These are phyloP conservation scores for Pinus taeda DNA, from an alignment of 75 land plant species.

Conservation along the genomic window DNA sequence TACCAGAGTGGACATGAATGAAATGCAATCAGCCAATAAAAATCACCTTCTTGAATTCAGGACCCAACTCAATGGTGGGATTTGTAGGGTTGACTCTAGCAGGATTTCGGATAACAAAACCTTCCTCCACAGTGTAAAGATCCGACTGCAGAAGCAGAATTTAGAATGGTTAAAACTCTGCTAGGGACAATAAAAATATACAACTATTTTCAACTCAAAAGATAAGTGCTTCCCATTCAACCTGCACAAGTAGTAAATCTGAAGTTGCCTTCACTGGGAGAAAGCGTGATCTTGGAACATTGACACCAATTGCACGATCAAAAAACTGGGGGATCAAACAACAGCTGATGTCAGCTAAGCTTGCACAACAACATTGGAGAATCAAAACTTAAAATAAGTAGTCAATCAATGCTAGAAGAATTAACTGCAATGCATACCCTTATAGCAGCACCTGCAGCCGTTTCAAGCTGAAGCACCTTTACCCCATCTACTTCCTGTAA, in stretches of 20 bases:
- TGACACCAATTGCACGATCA: constrained; percentile 90
- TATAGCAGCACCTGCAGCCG: constrained; percentile 88
- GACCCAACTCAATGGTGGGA: constrained; percentile 85
- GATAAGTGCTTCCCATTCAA: constrained; percentile 7
- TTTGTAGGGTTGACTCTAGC: constrained; percentile 79
- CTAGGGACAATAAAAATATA: neutral
- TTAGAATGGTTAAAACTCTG: neutral
- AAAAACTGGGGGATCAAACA: constrained; percentile 65
- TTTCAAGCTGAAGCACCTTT: constrained; percentile 87
- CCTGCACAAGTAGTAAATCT: constrained; percentile 97
- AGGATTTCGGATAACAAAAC: constrained; percentile 70
- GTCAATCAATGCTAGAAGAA: neutral
- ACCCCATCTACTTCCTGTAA: constrained; percentile 74
- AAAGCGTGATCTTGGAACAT: constrained; percentile 93
- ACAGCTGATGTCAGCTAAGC: neutral
- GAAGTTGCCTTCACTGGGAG: constrained; percentile 98
- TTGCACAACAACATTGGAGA: neutral
- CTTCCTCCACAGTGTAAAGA: constrained; percentile 87
- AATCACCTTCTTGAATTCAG: constrained; percentile 93
- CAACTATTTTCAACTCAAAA: neutral
- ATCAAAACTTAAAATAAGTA: constrained; percentile 4
- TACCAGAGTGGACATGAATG: neutral
- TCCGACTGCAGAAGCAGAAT: constrained; percentile 62
- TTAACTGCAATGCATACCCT: constrained; percentile 30
- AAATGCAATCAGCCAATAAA: neutral